Conservation (phyloP, 2,329 filamentous ascomycete species). For the Alternaria alternata region DNA sequence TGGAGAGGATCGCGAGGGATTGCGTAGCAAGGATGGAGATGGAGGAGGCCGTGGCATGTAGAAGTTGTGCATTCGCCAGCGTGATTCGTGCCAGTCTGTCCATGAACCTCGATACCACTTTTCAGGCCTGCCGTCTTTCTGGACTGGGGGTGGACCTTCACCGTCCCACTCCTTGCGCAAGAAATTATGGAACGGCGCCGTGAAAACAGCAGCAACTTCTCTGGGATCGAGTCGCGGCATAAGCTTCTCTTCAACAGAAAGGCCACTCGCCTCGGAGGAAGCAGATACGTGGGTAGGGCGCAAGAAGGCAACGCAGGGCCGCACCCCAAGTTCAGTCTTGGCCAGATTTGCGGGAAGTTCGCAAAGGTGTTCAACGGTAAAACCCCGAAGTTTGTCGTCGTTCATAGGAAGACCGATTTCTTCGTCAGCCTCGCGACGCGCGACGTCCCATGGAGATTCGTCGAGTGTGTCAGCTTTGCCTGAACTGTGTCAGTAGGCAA, state of each 20-base stretch:
- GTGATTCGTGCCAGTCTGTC: slow-evolving; percentile 77
- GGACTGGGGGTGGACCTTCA: slow-evolving; percentile 52
- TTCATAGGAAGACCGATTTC: slow-evolving; percentile 88
- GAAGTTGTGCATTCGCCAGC: slow-evolving; percentile 93
- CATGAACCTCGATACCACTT: slow-evolving; percentile 88
- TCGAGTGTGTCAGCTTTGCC: slow-evolving; percentile 63
- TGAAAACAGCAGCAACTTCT: slow-evolving; percentile 94
- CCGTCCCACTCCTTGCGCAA: slow-evolving; percentile 64
- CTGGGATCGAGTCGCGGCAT: slow-evolving; percentile 85
- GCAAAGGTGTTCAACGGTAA: slow-evolving; percentile 87
- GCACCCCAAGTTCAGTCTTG: slow-evolving; percentile 59
- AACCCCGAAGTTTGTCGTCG: slow-evolving; percentile 73
- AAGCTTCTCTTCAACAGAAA: slow-evolving; percentile 67
- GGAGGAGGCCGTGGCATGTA: slow-evolving; percentile 69
- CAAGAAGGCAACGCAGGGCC: slow-evolving; percentile 68
- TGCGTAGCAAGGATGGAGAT: slow-evolving; percentile 17
- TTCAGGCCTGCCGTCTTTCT: slow-evolving; percentile 53
- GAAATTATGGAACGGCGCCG: slow-evolving; percentile 86
- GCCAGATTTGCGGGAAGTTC: slow-evolving; percentile 71
- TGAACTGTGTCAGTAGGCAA: slow-evolving; percentile 23
- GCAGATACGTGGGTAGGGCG: slow-evolving; percentile 25
- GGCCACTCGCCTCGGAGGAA: slow-evolving; percentile 11
- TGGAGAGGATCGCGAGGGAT: slow-evolving; percentile 4
- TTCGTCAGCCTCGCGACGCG: slow-evolving; percentile 87
- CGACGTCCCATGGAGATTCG: slow-evolving; percentile 76